phyloP scores from a whole-genome alignment of 2,329 filamentous ascomycete genomes.

The Magnaporthales sp. region DNA sequence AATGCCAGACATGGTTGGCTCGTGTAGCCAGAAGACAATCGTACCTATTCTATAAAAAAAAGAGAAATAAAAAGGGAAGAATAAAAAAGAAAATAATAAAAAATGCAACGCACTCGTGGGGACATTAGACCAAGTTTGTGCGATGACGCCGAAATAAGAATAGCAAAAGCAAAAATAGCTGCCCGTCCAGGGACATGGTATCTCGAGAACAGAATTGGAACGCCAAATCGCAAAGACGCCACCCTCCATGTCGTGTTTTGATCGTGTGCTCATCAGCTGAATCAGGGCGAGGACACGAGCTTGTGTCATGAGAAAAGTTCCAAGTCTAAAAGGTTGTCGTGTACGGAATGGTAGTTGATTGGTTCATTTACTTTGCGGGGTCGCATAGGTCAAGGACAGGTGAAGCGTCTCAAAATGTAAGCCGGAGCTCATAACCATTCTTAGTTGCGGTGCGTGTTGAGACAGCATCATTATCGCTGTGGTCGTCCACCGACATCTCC shows the following conservation, averaged over 20 bases:
- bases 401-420: constrained; percentile 31
- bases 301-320: neutral
- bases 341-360: neutral
- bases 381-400: neutral
- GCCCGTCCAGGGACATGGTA: neutral
- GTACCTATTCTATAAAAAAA: neutral
- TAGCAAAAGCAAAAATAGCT: neutral
- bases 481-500: constrained; percentile 50
- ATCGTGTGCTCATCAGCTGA: neutral
- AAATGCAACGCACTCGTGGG: neutral
- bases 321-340: neutral
- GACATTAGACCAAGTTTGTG: neutral
- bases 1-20: neutral
- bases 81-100: neutral
- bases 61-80: neutral
- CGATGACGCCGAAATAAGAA: neutral
- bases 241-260: neutral
- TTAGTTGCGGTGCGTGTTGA: constrained; percentile 20
- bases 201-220: neutral
- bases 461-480: constrained; percentile 24
- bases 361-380: neutral
- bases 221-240: neutral
- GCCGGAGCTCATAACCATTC: constrained; percentile 34
- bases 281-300: neutral
- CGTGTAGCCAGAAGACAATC: neutral